phyloP scores from a whole-genome alignment of 371 early-diverging fungal species.

The Mucor saturninus region DNA sequence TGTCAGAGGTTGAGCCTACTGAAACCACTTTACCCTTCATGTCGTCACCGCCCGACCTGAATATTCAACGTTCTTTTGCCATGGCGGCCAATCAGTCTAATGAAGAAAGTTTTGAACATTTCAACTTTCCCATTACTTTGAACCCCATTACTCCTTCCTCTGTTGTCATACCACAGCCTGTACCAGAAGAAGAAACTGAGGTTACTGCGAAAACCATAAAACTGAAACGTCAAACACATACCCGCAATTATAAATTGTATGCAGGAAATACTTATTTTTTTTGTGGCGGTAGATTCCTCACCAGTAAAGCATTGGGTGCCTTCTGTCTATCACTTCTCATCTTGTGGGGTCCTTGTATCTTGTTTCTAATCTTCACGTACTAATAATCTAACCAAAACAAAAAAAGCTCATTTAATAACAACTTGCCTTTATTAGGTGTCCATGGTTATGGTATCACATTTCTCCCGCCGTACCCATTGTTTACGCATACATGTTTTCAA shows the following conservation, averaged over 20 bases:
- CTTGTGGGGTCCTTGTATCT: constrained; percentile 63
- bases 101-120: constrained; percentile 11
- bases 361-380: constrained; percentile 77
- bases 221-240: constrained; percentile 9
- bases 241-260: constrained; percentile 41
- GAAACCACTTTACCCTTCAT: background rate
- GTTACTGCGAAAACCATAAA: background rate
- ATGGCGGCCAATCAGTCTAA: background rate
- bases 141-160: background rate
- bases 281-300: constrained; percentile 73
- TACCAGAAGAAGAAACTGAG: background rate
- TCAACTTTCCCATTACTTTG: background rate
- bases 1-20: background rate
- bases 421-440: constrained; percentile 51
- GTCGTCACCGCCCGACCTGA: background rate
- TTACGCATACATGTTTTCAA: constrained; percentile 71
- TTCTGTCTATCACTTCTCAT: constrained; percentile 73
- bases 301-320: constrained; percentile 69
- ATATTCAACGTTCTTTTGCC: background rate
- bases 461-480: constrained; percentile 70
- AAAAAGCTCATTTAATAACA: background rate
- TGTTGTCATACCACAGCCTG: background rate
- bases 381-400: background rate
- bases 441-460: constrained; percentile 70
- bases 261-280: constrained; percentile 62